Percentiles rank a stretch among this genome's conserved stretches.
Evolutionary conservation across 148 eudicot genomes (phyloP).

Genomic region (Arctostaphylos glauca): DNA sequence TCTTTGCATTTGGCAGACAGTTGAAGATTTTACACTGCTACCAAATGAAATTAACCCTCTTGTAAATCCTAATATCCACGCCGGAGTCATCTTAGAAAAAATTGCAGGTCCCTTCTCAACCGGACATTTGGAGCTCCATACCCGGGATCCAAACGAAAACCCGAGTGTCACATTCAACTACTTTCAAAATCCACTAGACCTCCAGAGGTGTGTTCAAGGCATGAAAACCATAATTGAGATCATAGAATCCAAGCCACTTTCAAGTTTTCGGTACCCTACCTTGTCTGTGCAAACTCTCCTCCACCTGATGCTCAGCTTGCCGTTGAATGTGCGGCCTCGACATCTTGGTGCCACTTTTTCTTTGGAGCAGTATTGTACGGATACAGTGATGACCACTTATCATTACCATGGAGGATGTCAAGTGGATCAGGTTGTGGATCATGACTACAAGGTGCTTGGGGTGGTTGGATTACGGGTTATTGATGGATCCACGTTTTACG

Average conservation of each 20-base stretch:
- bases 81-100: slow-evolving; percentile 43
- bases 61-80: not conserved
- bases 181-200: slow-evolving; percentile 48
- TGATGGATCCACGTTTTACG: slow-evolving; percentile 52
- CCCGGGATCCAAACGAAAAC: slow-evolving; percentile 39
- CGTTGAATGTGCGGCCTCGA: slow-evolving; percentile 27
- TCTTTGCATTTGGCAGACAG: not conserved
- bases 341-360: slow-evolving; percentile 31
- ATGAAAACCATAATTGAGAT: slow-evolving; percentile 43
- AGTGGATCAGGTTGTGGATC: slow-evolving; percentile 53
- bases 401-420: slow-evolving; percentile 71
- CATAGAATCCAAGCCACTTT: slow-evolving; percentile 37
- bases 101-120: slow-evolving; percentile 39
- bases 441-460: slow-evolving; percentile 49
- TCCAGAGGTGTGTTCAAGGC: slow-evolving; percentile 43
- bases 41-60: not conserved
- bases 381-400: slow-evolving; percentile 66
- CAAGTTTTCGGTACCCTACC: slow-evolving; percentile 34
- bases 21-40: not conserved
- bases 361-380: slow-evolving; percentile 48
- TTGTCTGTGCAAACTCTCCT: slow-evolving; percentile 37
- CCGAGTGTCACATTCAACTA: slow-evolving; percentile 60
- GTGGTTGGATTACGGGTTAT: slow-evolving; percentile 45
- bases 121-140: slow-evolving; percentile 34
- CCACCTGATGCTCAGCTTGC: slow-evolving; percentile 28